Evolutionary conservation across 192 early-diverging fungal genomes (phyloP).

Genomic region (Coemansia sp.): DNA sequence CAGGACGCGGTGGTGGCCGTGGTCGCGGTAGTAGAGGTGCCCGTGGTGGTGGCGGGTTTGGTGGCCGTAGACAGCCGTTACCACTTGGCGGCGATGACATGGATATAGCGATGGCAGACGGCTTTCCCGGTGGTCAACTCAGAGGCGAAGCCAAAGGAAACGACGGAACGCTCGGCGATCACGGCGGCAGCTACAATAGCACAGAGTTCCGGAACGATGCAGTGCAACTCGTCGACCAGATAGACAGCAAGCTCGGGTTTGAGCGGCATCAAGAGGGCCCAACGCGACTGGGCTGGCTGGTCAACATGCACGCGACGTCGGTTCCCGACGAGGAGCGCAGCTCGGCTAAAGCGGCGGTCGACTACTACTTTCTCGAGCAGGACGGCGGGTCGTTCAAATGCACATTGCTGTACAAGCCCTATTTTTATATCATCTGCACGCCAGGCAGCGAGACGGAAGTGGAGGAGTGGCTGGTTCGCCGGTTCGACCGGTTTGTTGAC

Average conservation of each 20-base stretch:
- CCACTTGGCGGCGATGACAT: constrained; percentile 14
- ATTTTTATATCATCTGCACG: constrained; percentile 86
- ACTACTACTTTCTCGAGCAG: constrained; percentile 92
- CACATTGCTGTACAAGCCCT: constrained; percentile 82
- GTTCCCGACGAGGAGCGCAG: constrained; percentile 66
- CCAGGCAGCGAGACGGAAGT: constrained; percentile 77
- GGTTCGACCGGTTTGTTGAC: constrained; percentile 67
- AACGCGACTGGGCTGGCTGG: constrained; percentile 83
- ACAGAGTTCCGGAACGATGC: constrained; percentile 29
- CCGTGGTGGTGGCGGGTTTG: constrained; percentile 8
- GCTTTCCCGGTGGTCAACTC: background rate
- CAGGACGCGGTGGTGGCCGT: constrained; percentile 14
- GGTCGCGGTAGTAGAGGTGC: constrained; percentile 25
- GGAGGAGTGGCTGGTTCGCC: constrained; percentile 77
- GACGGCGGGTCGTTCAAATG: constrained; percentile 87
- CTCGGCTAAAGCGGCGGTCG: constrained; percentile 71
- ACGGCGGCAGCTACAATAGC: constrained; percentile 23
- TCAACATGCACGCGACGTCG: constrained; percentile 89
- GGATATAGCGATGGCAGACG: background rate
- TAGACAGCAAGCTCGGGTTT: constrained; percentile 68
- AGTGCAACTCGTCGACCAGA: constrained; percentile 35
- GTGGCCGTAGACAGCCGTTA: constrained; percentile 17
- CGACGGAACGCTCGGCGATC: constrained; percentile 10
- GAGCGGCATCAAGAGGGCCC: constrained; percentile 70
- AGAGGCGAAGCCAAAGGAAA: background rate